Evolutionary conservation across 139 green algal genomes (phyloP).

Genomic region (Spirogloea muscicola): DNA sequence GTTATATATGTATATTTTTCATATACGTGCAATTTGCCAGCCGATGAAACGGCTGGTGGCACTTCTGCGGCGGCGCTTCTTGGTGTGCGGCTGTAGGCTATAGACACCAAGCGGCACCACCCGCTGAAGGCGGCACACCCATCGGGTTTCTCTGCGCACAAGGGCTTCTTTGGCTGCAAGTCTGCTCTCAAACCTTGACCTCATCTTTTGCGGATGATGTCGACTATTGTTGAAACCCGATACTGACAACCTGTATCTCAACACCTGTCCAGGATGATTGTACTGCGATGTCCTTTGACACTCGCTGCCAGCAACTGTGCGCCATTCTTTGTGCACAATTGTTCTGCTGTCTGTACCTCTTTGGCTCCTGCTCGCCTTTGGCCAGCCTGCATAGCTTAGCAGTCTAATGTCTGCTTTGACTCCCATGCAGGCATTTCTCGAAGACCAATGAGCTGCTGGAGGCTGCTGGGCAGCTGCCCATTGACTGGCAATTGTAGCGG

Average conservation of each 20-base stretch:
- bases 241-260: not conserved
- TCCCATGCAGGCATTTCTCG: slow-evolving; percentile 33
- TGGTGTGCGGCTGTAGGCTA: slow-evolving; percentile 34
- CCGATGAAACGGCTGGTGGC: not conserved
- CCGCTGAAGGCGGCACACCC: slow-evolving; percentile 53
- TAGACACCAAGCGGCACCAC: slow-evolving; percentile 36
- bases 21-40: not conserved
- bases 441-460: slow-evolving; percentile 18
- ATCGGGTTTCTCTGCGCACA: slow-evolving; percentile 51
- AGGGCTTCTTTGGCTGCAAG: slow-evolving; percentile 59
- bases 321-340: not conserved
- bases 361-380: not conserved
- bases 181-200: slow-evolving; percentile 21
- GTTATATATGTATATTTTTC: no score
- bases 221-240: not conserved
- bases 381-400: not conserved
- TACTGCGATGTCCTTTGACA: no score
- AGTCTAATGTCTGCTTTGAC: not conserved
- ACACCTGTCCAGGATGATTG: not conserved
- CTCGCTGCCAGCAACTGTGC: not conserved
- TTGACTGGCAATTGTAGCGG: slow-evolving; percentile 1
- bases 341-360: not conserved
- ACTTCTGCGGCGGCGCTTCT: not conserved
- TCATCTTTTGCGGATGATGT: not conserved
- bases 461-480: not conserved